Percentiles rank a stretch among this genome's conserved stretches.
Evolutionary conservation across 441 rosid genomes (phyloP).

Genomic region (Bruguiera hainesii): DNA sequence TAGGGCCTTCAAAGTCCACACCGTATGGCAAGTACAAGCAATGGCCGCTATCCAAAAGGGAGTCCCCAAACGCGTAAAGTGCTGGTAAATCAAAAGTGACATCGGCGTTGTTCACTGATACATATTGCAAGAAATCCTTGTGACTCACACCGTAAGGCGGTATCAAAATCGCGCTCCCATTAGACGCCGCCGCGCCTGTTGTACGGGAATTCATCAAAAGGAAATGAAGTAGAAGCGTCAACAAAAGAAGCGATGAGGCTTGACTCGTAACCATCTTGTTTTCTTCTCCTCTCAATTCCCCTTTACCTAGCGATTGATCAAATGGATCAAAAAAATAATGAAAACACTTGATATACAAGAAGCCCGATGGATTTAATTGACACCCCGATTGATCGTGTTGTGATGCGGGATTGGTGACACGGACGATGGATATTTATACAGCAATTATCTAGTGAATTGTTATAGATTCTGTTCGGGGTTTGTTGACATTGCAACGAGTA

Average conservation of each 20-base stretch:
- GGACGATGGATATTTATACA: too few species aligned
- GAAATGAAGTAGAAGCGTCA: not conserved
- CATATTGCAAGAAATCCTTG: not conserved
- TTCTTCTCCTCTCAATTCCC: not conserved
- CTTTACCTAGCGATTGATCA: not conserved
- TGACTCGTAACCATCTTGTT: not conserved
- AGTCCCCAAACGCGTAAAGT: not conserved
- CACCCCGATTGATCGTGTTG: too few species aligned
- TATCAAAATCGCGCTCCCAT: not conserved
- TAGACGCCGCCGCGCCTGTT: not conserved
- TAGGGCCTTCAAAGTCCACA: slow-evolving; percentile 8
- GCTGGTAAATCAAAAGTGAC: not conserved
- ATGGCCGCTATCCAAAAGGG: not conserved
- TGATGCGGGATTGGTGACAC: too few species aligned
- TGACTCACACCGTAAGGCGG: not conserved
- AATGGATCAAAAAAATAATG: too few species aligned
- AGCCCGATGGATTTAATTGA: too few species aligned
- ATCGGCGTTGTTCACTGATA: not conserved
- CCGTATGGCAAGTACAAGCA: not conserved
- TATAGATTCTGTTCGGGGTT: too few species aligned
- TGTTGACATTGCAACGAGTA: too few species aligned
- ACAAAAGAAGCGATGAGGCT: not conserved
- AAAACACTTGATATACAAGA: too few species aligned
- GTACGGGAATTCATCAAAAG: not conserved
- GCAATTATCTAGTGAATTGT: too few species aligned